phyloP scores from a whole-genome alignment of 2,329 filamentous ascomycete genomes.

The Sclerotinia spermophila region DNA sequence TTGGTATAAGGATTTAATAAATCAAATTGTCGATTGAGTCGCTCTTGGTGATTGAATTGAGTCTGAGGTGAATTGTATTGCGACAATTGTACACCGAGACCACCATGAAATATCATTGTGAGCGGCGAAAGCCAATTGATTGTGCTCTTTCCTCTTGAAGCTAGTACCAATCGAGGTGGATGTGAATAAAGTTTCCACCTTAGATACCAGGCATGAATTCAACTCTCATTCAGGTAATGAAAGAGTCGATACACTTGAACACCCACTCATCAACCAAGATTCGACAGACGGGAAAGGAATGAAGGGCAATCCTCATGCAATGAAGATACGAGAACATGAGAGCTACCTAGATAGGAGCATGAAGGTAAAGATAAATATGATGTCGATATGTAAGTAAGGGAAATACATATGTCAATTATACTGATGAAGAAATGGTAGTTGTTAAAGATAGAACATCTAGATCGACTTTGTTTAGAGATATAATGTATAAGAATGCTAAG shows the following conservation, averaged over 20 bases:
- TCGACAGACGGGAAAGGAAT: not conserved
- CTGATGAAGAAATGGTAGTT: not conserved
- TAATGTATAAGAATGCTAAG: not conserved
- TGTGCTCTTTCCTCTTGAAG: not conserved
- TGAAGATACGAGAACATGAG: not conserved
- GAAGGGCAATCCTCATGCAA: not conserved
- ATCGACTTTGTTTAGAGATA: not conserved
- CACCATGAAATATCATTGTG: conserved; percentile 11
- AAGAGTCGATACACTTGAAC: too few relatives aligned
- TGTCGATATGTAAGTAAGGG: not conserved
- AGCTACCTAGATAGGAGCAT: not conserved
- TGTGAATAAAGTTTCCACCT: not conserved
- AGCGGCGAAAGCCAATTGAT: not conserved
- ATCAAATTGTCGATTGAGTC: not conserved
- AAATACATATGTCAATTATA: not conserved
- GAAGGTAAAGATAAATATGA: not conserved
- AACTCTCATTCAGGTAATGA: not conserved
- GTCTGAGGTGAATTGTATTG: not conserved
- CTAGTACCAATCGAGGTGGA: not conserved
- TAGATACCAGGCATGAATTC: not conserved
- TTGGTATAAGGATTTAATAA: not conserved
- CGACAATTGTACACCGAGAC: not conserved
- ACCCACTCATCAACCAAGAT: not conserved
- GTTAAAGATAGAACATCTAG: not conserved
- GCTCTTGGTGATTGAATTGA: not conserved